Conservation (phyloP, 345 rosid genomes). For the Arabidopsis arenosa region DNA sequence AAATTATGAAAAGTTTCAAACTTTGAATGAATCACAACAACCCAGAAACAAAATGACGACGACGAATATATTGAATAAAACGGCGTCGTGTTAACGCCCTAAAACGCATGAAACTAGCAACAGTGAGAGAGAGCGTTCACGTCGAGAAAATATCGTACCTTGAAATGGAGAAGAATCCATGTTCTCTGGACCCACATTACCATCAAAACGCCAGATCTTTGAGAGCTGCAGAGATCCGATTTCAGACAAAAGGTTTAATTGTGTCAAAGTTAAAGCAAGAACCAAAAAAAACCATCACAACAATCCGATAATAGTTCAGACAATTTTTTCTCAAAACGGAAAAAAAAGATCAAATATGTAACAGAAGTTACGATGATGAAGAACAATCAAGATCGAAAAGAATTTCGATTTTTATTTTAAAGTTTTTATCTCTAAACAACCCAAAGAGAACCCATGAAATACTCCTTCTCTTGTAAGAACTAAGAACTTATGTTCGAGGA, state of each 20-base stretch:
- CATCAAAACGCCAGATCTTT: conserved; percentile 48
- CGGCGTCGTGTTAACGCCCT: conserved; percentile 25
- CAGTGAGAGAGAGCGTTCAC: conserved; percentile 10
- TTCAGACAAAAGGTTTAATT: conserved; percentile 6
- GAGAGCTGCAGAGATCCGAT: conserved; percentile 34
- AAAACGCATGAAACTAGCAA: conserved; percentile 33
- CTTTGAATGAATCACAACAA: conserved; percentile 11
- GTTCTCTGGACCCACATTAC: conserved; percentile 53
- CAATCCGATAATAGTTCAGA: neutral
- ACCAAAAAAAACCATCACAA: neutral
- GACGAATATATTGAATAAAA: conserved; percentile 15
- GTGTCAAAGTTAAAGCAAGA: conserved; percentile 1
- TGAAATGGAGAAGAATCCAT: conserved; percentile 53
- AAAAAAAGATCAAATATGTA: conserved; percentile 14
- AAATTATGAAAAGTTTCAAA: neutral
- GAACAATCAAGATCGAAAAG: conserved; percentile 8
- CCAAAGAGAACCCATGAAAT: conserved; percentile 23
- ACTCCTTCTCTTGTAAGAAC: neutral
- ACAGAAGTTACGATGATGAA: conserved; percentile 8
- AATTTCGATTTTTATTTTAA: neutral
- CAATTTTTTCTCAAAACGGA: neutral
- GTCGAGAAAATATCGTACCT: conserved; percentile 41
- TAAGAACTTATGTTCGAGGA: conserved; percentile 32
- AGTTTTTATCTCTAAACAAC: neutral
- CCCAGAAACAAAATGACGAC: neutral